Base-by-base conservation (phyloP, 1,284 basidiomycete species). In the Malassezia arunalokei region DNA sequence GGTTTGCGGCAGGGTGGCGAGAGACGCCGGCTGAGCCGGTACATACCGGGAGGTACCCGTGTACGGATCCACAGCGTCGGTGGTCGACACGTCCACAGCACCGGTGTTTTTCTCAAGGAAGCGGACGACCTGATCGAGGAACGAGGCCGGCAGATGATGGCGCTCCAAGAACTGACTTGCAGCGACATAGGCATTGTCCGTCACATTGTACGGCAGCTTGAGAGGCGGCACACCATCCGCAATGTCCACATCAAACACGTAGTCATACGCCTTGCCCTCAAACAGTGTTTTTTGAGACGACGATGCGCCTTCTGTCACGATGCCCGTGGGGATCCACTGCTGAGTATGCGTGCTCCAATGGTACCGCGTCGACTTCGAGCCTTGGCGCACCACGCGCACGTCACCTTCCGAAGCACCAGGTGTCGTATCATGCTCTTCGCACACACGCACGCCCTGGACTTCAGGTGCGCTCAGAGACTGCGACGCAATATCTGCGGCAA, bases 191-290 rank as follows among this genome's bases (percentile, higher is more conserved):
- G 92, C 85, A 73, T 96, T 96, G 62, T 99, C 92, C 41, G 47
- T 60, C 24, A 65, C 54, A 42, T 96, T 96, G 75, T 87, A 98
- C 0, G 92, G 91, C 30, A 99, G 79, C 71, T 96, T 96, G 59
- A 98, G 78, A 6, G 90, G 84, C 6, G 92, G 91, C 20, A 82
- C 82, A 6, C 89, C 92, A 60, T 96, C 92, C 59, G 87, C 80
- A 28, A 96, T 85, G 68, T 96, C 92, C 15, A 99, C 91, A 66
- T 96, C 91, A 66, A 98, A 98, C 7, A 99, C 92, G 66, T 95
- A 92, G 76, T 99, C 94, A 69, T 91, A 99, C 75, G 96, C 92
- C 71, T 84, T 84, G 29, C 94, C 94, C 35, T 75, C 63, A 72
- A 86, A 85, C 5, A 92, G 78, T 73, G 92, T 87, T 75, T 88